A percentile compares a stretch with the other conserved stretches of the same genome.
Conservation (phyloP, 179 eudicot genomes). For the Beta corolliflora region DNA sequence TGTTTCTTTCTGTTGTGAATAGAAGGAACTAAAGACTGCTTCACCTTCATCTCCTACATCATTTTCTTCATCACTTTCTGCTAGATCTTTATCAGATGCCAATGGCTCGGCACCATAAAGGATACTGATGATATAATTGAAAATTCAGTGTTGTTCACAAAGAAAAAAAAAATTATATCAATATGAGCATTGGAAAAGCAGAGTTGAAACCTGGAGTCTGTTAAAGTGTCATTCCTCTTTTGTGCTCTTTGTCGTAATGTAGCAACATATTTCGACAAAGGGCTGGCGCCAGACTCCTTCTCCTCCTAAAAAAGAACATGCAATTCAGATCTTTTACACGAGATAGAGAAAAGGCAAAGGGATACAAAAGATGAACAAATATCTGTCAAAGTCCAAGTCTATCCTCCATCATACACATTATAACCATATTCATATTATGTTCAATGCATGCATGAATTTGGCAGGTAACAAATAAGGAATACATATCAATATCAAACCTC, state of each 20-base stretch:
- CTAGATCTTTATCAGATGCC: conserved; percentile 47
- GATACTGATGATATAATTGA: conserved; percentile 49
- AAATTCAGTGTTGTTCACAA: conserved; percentile 7
- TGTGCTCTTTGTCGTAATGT: conserved; percentile 67
- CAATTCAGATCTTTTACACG: background rate
- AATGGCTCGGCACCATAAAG: conserved; percentile 65
- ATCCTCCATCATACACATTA: background rate
- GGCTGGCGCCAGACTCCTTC: conserved; percentile 66
- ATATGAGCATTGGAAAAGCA: conserved; percentile 1
- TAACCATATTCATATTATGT: background rate
- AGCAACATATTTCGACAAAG: conserved; percentile 66
- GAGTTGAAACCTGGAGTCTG: conserved; percentile 66
- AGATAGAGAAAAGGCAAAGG: background rate
- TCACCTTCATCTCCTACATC: conserved; percentile 46
- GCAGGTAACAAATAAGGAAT: background rate
- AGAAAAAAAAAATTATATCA: background rate
- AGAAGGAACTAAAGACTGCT: conserved; percentile 58
- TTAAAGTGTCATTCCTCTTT: conserved; percentile 59
- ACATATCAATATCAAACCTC: conserved; percentile 52
- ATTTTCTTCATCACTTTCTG: conserved; percentile 48
- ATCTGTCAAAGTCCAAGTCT: background rate
- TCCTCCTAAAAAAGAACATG: conserved; percentile 56
- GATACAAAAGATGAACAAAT: background rate
- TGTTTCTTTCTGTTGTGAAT: conserved; percentile 60
- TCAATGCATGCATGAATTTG: background rate